These are phyloP conservation scores for Erodium trifolium DNA, from an alignment of 441 rosid species.

Conservation along the genomic window DNA sequence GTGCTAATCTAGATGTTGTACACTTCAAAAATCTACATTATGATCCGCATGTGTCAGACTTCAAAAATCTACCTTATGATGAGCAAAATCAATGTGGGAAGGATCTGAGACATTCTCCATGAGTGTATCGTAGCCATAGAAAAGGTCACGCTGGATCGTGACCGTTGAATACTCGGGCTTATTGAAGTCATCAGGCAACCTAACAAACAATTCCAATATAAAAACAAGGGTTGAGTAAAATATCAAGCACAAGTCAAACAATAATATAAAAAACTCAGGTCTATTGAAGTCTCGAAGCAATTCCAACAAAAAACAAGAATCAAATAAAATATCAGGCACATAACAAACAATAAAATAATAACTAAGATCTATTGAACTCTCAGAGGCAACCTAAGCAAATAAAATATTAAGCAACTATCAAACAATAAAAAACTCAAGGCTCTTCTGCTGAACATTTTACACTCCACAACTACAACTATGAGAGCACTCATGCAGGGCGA, in stretches of 20 bases:
- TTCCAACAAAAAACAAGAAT: neutral
- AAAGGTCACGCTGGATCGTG: slow-evolving; percentile 87
- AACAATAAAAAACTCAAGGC: too few species aligned
- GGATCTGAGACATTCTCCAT: slow-evolving; percentile 99
- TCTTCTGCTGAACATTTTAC: too few species aligned
- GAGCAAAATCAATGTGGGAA: slow-evolving; percentile 87
- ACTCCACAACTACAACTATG: too few species aligned
- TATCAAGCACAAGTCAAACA: neutral
- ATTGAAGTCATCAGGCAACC: slow-evolving; percentile 85
- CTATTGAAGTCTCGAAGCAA: neutral
- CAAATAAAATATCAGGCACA: too few species aligned
- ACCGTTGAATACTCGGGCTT: slow-evolving; percentile 81
- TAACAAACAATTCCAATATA: slow-evolving; percentile 18
- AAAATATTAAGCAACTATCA: too few species aligned
- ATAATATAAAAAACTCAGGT: neutral
- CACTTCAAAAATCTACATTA: too few species aligned
- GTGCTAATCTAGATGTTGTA: too few species aligned
- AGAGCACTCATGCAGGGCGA: too few species aligned
- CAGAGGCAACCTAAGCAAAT: too few species aligned
- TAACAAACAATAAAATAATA: neutral
- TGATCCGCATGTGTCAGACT: too few species aligned
- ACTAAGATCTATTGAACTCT: too few species aligned
- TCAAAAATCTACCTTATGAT: slow-evolving; percentile 59
- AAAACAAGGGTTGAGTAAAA: slow-evolving; percentile 5
- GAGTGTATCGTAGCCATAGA: slow-evolving; percentile 86